Percentiles rank a stretch among this genome's conserved stretches.
These are phyloP conservation scores for Mortierella sp. DNA, from an alignment of 371 early-diverging fungal species.

Conservation along the genomic window DNA sequence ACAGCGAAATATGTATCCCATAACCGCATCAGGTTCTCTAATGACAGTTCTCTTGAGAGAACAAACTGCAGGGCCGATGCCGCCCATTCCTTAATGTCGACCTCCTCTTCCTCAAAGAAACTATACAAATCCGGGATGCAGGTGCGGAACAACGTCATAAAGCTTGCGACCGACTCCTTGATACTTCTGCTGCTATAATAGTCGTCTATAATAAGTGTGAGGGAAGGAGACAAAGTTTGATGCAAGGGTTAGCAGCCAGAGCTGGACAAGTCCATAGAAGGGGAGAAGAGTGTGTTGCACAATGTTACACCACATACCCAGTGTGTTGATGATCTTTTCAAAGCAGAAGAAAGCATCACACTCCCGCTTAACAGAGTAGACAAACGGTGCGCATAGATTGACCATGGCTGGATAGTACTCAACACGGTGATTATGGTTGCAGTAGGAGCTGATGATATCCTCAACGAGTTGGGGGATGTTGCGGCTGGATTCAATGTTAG, in stretches of 20 bases:
- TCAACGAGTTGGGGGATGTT: conserved; percentile 69
- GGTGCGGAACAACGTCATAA: conserved; percentile 81
- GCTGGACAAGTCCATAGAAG: not conserved
- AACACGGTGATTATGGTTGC: conserved; percentile 78
- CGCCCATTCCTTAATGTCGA: conserved; percentile 90
- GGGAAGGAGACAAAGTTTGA: too few species aligned
- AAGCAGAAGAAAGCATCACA: conserved; percentile 87
- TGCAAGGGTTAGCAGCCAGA: not conserved
- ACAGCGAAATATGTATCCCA: conserved; percentile 90
- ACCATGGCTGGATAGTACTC: conserved; percentile 85
- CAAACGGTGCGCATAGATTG: conserved; percentile 87
- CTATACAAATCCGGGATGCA: conserved; percentile 81
- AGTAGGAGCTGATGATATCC: conserved; percentile 84
- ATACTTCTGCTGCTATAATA: conserved; percentile 64
- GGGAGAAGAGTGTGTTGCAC: too few species aligned
- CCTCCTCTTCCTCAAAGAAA: conserved; percentile 96
- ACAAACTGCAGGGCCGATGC: conserved; percentile 88
- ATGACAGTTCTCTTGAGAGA: conserved; percentile 83
- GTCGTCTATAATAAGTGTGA: conserved; percentile 64
- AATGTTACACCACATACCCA: conserved; percentile 62
- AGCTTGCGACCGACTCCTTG: conserved; percentile 78
- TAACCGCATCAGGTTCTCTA: conserved; percentile 79
- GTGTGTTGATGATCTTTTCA: conserved; percentile 72
- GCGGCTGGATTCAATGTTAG: conserved; percentile 51
- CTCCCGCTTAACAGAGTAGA: conserved; percentile 76